These are phyloP conservation scores for Malassezia nana DNA, from an alignment of 1,284 basidiomycete genomes.

Conservation along the genomic window DNA sequence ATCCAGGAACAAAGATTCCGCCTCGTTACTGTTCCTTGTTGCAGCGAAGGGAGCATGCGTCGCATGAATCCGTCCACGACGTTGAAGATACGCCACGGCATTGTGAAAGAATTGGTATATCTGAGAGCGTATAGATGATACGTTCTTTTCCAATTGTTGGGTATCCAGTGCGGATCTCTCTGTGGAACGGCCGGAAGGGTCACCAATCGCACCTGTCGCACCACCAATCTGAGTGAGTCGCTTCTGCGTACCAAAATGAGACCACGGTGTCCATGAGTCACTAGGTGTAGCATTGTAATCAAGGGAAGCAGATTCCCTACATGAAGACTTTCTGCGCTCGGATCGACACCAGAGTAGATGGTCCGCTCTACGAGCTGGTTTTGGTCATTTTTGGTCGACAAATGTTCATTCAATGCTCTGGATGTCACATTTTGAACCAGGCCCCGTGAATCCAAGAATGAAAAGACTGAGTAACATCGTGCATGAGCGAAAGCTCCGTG, in stretches of 20 bases:
- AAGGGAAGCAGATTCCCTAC: constrained; percentile 87
- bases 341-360: constrained; percentile 84
- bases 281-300: constrained; percentile 76
- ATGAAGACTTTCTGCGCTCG: constrained; percentile 77
- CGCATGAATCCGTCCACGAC: constrained; percentile 25
- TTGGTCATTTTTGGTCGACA: constrained; percentile 6
- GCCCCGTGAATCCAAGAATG: constrained; percentile 22
- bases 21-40: constrained; percentile 2
- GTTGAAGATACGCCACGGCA: constrained; percentile 54
- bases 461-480: not conserved
- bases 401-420: constrained; percentile 19
- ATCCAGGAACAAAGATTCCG: not conserved
- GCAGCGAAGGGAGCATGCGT: not conserved
- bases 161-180: constrained; percentile 66
- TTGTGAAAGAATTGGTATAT: constrained; percentile 64
- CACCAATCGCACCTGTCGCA: constrained; percentile 90
- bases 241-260: constrained; percentile 62
- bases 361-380: constrained; percentile 45
- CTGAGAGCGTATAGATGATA: constrained; percentile 58
- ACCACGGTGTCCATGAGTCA: constrained; percentile 65
- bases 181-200: constrained; percentile 77
- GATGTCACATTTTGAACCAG: constrained; percentile 29
- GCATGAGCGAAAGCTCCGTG: not conserved
- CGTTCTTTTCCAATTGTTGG: constrained; percentile 61
- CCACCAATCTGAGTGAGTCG: constrained; percentile 66